These are phyloP conservation scores for Solanum lignicaule DNA, from an alignment of 257 asterid species.

Conservation along the genomic window DNA sequence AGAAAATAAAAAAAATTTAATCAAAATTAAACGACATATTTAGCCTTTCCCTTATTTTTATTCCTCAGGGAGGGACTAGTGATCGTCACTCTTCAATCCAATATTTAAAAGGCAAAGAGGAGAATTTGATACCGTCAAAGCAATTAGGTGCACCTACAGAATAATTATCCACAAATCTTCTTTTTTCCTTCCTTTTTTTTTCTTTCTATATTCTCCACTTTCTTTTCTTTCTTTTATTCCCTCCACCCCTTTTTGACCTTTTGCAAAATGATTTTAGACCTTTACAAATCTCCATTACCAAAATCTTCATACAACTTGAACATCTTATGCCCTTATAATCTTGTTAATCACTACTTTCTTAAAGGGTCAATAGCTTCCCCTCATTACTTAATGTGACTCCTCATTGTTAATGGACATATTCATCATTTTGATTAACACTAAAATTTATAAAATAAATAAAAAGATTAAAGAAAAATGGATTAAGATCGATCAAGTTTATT, in stretches of 20 bases:
- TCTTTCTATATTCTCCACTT: background rate
- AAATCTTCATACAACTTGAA: too few relatives aligned
- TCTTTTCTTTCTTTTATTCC: background rate
- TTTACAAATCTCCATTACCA: background rate
- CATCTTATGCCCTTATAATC: too few relatives aligned
- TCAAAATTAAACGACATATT: too few relatives aligned
- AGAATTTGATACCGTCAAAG: background rate
- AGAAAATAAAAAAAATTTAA: too few relatives aligned
- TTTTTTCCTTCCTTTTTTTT: background rate
- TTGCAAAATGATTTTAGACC: background rate
- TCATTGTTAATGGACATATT: background rate
- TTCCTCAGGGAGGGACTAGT: background rate
- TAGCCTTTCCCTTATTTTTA: background rate
- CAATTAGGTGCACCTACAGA: background rate
- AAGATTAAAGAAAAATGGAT: background rate
- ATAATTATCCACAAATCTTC: background rate
- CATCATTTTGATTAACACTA: background rate
- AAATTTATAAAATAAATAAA: background rate
- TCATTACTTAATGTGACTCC: background rate
- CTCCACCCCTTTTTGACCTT: background rate
- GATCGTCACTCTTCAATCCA: background rate
- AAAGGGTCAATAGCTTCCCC: background rate
- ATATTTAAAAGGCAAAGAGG: background rate
- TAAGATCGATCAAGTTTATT: background rate
- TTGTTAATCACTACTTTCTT: background rate